These are phyloP conservation scores for Periconia digitata DNA, from an alignment of 2,329 filamentous ascomycete genomes.

Conservation along the genomic window DNA sequence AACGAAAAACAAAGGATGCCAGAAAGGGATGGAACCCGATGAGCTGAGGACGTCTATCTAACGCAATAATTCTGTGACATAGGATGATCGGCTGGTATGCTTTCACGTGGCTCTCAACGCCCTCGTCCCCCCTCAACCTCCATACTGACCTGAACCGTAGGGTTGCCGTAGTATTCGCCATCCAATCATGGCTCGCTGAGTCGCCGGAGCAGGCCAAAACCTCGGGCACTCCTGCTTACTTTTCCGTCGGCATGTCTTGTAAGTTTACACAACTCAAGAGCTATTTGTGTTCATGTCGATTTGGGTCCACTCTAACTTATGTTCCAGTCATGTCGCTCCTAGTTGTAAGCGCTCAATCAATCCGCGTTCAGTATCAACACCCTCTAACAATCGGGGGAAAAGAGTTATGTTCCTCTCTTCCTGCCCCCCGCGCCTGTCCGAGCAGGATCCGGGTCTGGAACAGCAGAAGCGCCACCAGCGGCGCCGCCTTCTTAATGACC, in stretches of 20 bases:
- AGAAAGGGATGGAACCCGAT: not conserved
- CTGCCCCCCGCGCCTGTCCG: slow-evolving; percentile 55
- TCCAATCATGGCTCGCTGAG: slow-evolving; percentile 78
- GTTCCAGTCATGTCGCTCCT: slow-evolving; percentile 46
- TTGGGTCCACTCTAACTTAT: not conserved
- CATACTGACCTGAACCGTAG: slow-evolving; percentile 43
- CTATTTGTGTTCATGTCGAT: not conserved
- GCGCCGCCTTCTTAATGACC: slow-evolving; percentile 43
- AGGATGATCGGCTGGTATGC: slow-evolving; percentile 66
- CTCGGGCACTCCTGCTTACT: slow-evolving; percentile 68
- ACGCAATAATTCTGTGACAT: not conserved
- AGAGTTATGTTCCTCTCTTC: slow-evolving; percentile 67
- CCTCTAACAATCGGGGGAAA: no score
- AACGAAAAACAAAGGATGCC: slow-evolving; percentile 18
- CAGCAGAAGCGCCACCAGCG: slow-evolving; percentile 53
- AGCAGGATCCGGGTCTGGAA: slow-evolving; percentile 42
- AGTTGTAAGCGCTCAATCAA: slow-evolving; percentile 45
- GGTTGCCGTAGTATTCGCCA: slow-evolving; percentile 72
- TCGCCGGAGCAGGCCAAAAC: slow-evolving; percentile 67
- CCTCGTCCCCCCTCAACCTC: slow-evolving; percentile 2
- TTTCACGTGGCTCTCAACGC: slow-evolving; percentile 2
- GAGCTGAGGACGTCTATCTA: not conserved
- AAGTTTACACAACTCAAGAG: slow-evolving; percentile 49
- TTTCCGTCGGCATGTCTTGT: slow-evolving; percentile 80
- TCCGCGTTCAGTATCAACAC: not conserved